Conservation (phyloP, 345 rosid genomes). For the Bruguiera sexangula region DNA sequence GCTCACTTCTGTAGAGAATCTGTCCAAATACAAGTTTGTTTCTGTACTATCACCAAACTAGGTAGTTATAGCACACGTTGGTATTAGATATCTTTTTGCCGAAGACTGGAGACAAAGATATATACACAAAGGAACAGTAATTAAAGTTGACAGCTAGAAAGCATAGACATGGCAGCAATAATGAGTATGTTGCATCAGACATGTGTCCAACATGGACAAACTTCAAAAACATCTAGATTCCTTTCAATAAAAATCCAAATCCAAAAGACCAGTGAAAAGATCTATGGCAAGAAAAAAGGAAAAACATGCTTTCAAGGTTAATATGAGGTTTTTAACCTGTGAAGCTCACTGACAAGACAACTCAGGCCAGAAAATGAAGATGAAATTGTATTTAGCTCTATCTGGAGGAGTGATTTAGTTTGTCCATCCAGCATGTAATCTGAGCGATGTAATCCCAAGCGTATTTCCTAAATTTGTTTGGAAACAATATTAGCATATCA, state of each 20-base stretch:
- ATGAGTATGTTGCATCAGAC: too few relatives aligned
- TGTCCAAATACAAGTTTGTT: neutral
- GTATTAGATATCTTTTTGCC: too few relatives aligned
- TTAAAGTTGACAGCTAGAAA: too few relatives aligned
- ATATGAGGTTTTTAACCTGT: slow-evolving; percentile 46
- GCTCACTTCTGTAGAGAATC: neutral
- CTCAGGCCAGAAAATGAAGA: slow-evolving; percentile 82
- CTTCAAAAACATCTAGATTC: neutral
- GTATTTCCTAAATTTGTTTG: slow-evolving; percentile 59
- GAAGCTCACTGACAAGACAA: slow-evolving; percentile 74
- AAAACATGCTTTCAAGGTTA: neutral
- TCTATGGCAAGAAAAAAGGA: neutral
- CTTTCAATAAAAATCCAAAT: neutral
- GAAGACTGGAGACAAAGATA: too few relatives aligned
- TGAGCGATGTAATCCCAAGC: slow-evolving; percentile 92
- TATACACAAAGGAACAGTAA: too few relatives aligned
- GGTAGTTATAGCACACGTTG: too few relatives aligned
- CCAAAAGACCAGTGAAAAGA: slow-evolving; percentile 1
- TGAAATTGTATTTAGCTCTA: slow-evolving; percentile 89
- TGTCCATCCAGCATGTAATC: slow-evolving; percentile 98
- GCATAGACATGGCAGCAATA: too few relatives aligned
- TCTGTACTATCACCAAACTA: neutral
- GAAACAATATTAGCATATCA: slow-evolving; percentile 19
- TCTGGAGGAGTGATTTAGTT: slow-evolving; percentile 86
- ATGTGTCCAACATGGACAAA: neutral